Evolutionary conservation across 345 rosid species (phyloP), one percentile per base, ranked within the genome.

Genomic region (Sisymbrium irio): DNA sequence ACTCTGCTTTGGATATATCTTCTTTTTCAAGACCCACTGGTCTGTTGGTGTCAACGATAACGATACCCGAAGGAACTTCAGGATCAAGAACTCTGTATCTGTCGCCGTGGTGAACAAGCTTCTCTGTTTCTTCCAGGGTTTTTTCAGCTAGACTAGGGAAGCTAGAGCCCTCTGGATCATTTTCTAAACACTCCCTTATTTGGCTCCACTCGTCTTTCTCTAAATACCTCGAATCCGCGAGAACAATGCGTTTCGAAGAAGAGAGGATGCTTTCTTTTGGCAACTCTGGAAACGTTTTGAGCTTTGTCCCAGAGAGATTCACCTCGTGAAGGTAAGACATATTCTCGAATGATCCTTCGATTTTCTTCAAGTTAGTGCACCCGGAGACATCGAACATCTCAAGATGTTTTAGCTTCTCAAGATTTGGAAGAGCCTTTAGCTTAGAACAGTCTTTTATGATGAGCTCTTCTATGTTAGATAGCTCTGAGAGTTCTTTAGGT

Each of bases 271-370:
- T 69, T 20, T 69, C 0, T 27, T 70, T 51, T 19, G 79, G 28
- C 8, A 83, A 51, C 32, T 67, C 57, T 25, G 84, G 82, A 46
- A 82, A 12, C 28, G 3, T 15, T 1, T 73, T 22, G n/a, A 85
- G 65, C 17, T 72, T 73, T 6, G 88, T 84, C 30, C 28, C 69
- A 7, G 88, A 82, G 44, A 86, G 84, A 76, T 84, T 55, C 11
- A 84, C 82, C 25, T 45, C 44, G 1, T 7, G 11, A 42, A 87
- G 92, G 22, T 44, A 66, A 7, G 51, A 62, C 71, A 84, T 55
- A 9, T 76, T 49, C 32, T 61, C 57, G 65, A 85, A 83, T 42
- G 84, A 85, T 10, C 63, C n/a, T 3, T 75, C 74, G 41, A 67
- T 68, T 20, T 40, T 51, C 9, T 11, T 28, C 46, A 67, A 33